These are phyloP conservation scores for Aspergillus kassunensis DNA, from an alignment of 495 filamentous ascomycete genomes.

Conservation along the genomic window DNA sequence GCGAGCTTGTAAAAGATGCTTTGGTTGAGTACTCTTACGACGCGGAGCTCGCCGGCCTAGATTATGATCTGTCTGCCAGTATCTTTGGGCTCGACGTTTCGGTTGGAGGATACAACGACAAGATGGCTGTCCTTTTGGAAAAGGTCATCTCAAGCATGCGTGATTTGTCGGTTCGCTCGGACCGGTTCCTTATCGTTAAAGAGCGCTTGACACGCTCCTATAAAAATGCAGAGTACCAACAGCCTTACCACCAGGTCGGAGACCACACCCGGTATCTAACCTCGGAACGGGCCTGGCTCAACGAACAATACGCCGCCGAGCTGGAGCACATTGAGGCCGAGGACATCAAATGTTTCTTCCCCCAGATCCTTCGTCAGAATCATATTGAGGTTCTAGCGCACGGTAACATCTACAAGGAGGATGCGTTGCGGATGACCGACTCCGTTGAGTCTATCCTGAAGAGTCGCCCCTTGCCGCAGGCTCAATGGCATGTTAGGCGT, in stretches of 20 bases:
- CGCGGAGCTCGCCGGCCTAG: constrained; percentile 86
- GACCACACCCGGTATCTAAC: constrained; percentile 78
- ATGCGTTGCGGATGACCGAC: constrained; percentile 81
- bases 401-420: constrained; percentile 94
- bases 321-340: constrained; percentile 67
- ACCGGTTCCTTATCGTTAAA: constrained; percentile 88
- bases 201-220: constrained; percentile 72
- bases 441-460: constrained; percentile 76
- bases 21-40: constrained; percentile 95
- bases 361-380: constrained; percentile 73
- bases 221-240: constrained; percentile 80
- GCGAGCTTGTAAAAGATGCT: constrained; percentile 83
- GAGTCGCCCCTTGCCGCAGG: constrained; percentile 66
- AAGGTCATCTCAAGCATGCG: constrained; percentile 87
- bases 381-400: constrained; percentile 87
- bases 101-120: constrained; percentile 92
- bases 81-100: constrained; percentile 72
- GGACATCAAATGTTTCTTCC: constrained; percentile 73
- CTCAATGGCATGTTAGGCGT: constrained; percentile 76
- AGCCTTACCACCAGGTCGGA: constrained; percentile 87
- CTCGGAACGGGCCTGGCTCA: constrained; percentile 70
- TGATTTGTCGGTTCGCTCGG: constrained; percentile 73
- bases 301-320: constrained; percentile 77
- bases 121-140: constrained; percentile 84
- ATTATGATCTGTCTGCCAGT: constrained; percentile 71